These are phyloP conservation scores for Skeletonema marinoi DNA, from an alignment of 108 stramenopile genomes.

Conservation along the genomic window DNA sequence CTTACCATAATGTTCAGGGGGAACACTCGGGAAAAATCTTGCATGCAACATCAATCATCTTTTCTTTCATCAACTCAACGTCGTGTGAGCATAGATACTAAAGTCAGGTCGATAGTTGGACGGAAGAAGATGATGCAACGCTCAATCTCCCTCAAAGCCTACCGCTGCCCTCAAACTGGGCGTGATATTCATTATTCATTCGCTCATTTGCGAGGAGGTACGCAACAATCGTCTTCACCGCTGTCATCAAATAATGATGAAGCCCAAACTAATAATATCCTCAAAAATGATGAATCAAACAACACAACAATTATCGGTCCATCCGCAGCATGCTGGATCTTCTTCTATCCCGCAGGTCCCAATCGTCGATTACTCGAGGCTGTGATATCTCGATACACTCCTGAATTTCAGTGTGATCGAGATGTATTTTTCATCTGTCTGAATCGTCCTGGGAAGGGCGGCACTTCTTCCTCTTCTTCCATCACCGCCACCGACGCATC, in stretches of 20 bases:
- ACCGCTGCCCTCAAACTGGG: slow-evolving; percentile 10
- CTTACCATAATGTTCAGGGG: too few species aligned
- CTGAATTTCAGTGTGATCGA: not conserved
- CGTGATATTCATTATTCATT: slow-evolving; percentile 21
- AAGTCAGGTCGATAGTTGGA: too few species aligned
- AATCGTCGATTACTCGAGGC: slow-evolving; percentile 25
- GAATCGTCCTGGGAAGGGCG: slow-evolving; percentile 36
- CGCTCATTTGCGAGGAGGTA: slow-evolving; percentile 20
- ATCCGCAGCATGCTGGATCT: slow-evolving; percentile 17
- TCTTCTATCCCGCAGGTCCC: slow-evolving; percentile 32
- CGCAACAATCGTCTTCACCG: not conserved
- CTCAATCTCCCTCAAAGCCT: slow-evolving; percentile 14
- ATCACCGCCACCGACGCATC: not conserved
- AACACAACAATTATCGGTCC: too few species aligned
- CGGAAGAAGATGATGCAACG: not conserved
- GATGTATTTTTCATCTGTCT: slow-evolving; percentile 32
- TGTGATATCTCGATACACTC: slow-evolving; percentile 15
- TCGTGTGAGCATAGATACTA: too few species aligned
- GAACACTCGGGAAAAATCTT: too few species aligned
- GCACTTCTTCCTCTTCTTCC: slow-evolving; percentile 12
- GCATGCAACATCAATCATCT: too few species aligned
- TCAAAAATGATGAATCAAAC: not conserved
- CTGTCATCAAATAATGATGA: not conserved
- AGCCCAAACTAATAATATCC: not conserved
- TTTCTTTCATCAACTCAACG: too few species aligned